Evolutionary conservation across 2,329 filamentous ascomycete genomes (phyloP).

Genomic region (Penicillium hordei): DNA sequence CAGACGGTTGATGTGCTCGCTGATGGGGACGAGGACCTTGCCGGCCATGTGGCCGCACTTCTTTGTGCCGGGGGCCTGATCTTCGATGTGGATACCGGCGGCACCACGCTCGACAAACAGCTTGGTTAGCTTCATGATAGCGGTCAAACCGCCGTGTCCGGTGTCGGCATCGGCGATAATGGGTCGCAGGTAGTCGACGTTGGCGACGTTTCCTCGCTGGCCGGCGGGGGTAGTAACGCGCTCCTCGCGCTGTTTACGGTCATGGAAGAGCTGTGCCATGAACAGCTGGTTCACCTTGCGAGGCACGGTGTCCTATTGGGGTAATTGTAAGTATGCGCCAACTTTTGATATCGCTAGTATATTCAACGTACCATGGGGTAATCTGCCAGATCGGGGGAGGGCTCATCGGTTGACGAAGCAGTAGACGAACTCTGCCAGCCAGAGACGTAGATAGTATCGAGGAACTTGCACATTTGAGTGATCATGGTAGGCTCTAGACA

Average conservation of each 20-base stretch:
- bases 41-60: slow-evolving; percentile 99
- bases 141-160: slow-evolving; percentile 94
- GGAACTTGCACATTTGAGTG: slow-evolving; percentile 98
- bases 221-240: slow-evolving; percentile 73
- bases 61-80: slow-evolving; percentile 97
- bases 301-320: slow-evolving; percentile 80
- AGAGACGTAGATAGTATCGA: slow-evolving; percentile 98
- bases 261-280: slow-evolving; percentile 98
- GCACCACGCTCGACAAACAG: slow-evolving; percentile 95
- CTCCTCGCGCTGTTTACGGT: slow-evolving; percentile 97
- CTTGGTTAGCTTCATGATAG: slow-evolving; percentile 99
- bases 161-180: slow-evolving; percentile 98
- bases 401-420: slow-evolving; percentile 90
- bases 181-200: slow-evolving; percentile 90
- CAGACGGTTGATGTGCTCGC: slow-evolving; percentile 96
- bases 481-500: slow-evolving; percentile 98
- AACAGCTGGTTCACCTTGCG: slow-evolving; percentile 98
- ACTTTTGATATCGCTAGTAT: neutral
- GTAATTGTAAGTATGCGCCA: slow-evolving; percentile 14
- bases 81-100: slow-evolving; percentile 97
- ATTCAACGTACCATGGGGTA: slow-evolving; percentile 74
- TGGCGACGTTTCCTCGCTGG: slow-evolving; percentile 70
- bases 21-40: slow-evolving; percentile 94
- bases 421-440: slow-evolving; percentile 99
- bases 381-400: slow-evolving; percentile 94